Percentiles rank a stretch among this genome's conserved stretches.
Conservation (phyloP, 352 stramenopile genomes). For the Pythium periplocum region DNA sequence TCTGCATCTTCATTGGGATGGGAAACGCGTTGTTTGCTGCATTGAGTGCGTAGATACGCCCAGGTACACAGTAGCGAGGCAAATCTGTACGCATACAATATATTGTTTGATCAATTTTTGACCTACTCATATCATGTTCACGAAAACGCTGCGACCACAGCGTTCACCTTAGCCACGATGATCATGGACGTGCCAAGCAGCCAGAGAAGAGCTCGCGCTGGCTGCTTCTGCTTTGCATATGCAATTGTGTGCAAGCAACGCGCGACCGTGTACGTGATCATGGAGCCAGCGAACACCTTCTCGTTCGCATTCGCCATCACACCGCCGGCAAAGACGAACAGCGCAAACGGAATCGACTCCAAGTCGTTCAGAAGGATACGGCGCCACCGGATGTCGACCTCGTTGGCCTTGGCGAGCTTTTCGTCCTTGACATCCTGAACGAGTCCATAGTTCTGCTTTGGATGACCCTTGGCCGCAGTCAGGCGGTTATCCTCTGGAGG, state of each 20-base stretch:
- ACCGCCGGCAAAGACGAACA: constrained; percentile 31
- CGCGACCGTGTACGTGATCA: constrained; percentile 26
- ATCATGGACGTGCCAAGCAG: constrained; percentile 1
- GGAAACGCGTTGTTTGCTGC: constrained; percentile 10
- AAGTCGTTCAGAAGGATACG: constrained; percentile 47
- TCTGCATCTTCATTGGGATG: constrained; percentile 18
- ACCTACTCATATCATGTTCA: too few species aligned
- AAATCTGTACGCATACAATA: too few species aligned
- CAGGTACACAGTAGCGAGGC: too few species aligned
- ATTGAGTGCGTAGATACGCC: too few species aligned
- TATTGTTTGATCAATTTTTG: too few species aligned
- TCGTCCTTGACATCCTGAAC: constrained; percentile 21
- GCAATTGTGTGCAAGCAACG: constrained; percentile 31
- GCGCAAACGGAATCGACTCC: constrained; percentile 39
- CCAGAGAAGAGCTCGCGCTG: constrained; percentile 26
- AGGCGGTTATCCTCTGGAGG: neutral
- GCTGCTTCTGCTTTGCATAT: constrained; percentile 38
- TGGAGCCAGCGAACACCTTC: constrained; percentile 9
- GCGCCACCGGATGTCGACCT: constrained; percentile 38
- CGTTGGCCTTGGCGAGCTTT: constrained; percentile 21
- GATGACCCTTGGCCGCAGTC: neutral
- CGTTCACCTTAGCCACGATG: constrained; percentile 4
- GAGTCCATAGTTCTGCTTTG: constrained; percentile 29
- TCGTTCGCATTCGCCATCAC: constrained; percentile 14
- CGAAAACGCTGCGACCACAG: too few species aligned